Percentiles rank a stretch among this genome's conserved stretches.
Evolutionary conservation across 331 rosid genomes (phyloP).

Genomic region (Ulmus americana): DNA sequence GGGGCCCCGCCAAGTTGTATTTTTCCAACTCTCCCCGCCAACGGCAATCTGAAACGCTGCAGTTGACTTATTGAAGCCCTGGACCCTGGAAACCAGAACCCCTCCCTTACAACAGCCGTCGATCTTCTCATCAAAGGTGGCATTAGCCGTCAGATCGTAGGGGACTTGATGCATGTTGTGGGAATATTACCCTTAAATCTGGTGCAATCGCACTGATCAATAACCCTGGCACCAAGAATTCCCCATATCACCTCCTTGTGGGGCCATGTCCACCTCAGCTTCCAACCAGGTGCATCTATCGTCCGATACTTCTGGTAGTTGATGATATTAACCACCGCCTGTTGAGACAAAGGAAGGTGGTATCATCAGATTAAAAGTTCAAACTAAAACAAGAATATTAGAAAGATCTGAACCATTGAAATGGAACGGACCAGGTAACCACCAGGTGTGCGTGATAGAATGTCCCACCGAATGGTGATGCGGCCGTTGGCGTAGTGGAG

Average conservation of each 20-base stretch:
- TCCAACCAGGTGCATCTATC: not conserved
- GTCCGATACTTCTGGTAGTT: constrained; percentile 2
- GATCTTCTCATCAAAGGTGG: not conserved
- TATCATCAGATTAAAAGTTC: not conserved
- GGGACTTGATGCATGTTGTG: not conserved
- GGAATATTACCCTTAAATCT: not conserved
- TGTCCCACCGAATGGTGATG: constrained; percentile 9
- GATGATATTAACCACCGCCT: constrained; percentile 5
- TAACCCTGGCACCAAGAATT: not conserved
- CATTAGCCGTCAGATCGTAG: constrained; percentile 10
- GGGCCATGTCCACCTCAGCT: constrained; percentile 1
- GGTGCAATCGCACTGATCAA: not conserved
- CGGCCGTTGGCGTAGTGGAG: not conserved
- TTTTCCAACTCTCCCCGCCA: not conserved
- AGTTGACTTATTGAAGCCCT: not conserved
- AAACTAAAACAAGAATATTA: not conserved
- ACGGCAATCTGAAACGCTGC: constrained; percentile 3
- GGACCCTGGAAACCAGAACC: not conserved
- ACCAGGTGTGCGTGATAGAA: not conserved
- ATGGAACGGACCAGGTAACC: not conserved
- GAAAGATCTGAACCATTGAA: not conserved
- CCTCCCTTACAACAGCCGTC: constrained; percentile 12
- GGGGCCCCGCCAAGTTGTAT: not conserved
- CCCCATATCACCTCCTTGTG: not conserved
- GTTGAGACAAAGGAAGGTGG: not conserved